Evolutionary conservation across 495 filamentous ascomycete species (phyloP), one percentile per base, ranked within the genome.

Genomic region (Daldinia grandis): DNA sequence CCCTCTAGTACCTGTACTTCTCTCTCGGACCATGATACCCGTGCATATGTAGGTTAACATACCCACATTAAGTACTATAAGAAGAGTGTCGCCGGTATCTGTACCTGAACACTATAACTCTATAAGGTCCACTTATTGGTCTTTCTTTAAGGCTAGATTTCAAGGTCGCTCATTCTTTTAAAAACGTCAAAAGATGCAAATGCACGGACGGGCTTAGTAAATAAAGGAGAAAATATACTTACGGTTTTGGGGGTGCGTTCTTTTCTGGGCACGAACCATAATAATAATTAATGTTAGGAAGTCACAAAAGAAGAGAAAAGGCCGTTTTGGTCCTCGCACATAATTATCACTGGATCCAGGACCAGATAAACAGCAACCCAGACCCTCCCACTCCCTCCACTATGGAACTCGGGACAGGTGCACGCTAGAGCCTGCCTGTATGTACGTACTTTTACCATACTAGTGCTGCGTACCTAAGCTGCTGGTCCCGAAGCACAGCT

Each of bases 331-430:
- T 68, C 49, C n/a, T 58, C 60, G 56, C 61, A 69, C 65, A 61
- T 65, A 42, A 62, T 66, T 73, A 49, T 69, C 51, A 69, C 57
- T 69, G 61, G 65, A 66, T 73, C 61, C 64, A 42, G 27, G 54
- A 59, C 59, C 35, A 62, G 58, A 53, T 69, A 44, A 50, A 44
- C 44, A 49, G 50, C 30, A 33, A 60, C 60, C 60, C 33, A 72
- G 69, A 73, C 70, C 70, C 70, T 69, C 70, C 30, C 30, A 31
- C 30, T 35, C 70, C 70, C 70, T 73, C 70, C 65, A 66, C 44
- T 33, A 62, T 68, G 70, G 70, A 58, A 66, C 61, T 69, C 61
- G 70, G 70, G 65, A 73, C 65, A 73, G 38, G 70, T 65, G 62
- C 51, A 65, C 51, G 65, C 70, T 68, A 69, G 37, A 54, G 56